Base-by-base conservation (phyloP, 148 eudicot genomes). In the Pouteria glomerata region DNA sequence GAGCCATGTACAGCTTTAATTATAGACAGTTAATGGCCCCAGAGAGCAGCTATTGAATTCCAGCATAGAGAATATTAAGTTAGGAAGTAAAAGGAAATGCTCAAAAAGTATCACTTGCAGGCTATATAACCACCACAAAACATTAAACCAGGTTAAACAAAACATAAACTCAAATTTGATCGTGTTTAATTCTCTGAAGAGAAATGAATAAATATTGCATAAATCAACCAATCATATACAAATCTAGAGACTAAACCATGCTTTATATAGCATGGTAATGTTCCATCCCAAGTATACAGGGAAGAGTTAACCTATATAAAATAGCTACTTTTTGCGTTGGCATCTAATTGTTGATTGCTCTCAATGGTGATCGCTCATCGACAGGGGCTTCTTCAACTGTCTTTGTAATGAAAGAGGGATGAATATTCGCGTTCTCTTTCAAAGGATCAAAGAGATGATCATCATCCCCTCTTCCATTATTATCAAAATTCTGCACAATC, bases 321-420 rank as follows among this genome's bases (percentile, higher is more conserved):
- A 34, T 48, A 73, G 56, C 52, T 61, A 42, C 11, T 52, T 58
- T 52, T 60, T 4, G 0, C 24, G 27, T 59, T 34, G 60, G 15
- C 65, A 68, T 68, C 70, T 73, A 79, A 66, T 52, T 66, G 81
- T 90, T 93, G 75, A 86, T 81, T 64, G 85, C 83, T 84, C 87
- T 93, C 58, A 93, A 80, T 12, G 93, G 93, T 10, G 89, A 88
- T 80, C 96, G 84, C 63, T 79, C 93, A 45, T 82, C 84, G 29
- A 71, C 58, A 70, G 74, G 50, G 29, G 75, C 42, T 69, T 81
- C 90, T 69, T 81, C 90, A 30, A 64, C 77, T 67, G 78, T 82
- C 77, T 83, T 92, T 47, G 65, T 59, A 39, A 35, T 24, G 16
- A 68, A 70, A 29, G 80, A 77, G 24, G 73, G 63, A 69, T 27